These are phyloP conservation scores for Chaetomium globosum DNA, from an alignment of 2,329 filamentous ascomycete genomes.

Conservation along the genomic window DNA sequence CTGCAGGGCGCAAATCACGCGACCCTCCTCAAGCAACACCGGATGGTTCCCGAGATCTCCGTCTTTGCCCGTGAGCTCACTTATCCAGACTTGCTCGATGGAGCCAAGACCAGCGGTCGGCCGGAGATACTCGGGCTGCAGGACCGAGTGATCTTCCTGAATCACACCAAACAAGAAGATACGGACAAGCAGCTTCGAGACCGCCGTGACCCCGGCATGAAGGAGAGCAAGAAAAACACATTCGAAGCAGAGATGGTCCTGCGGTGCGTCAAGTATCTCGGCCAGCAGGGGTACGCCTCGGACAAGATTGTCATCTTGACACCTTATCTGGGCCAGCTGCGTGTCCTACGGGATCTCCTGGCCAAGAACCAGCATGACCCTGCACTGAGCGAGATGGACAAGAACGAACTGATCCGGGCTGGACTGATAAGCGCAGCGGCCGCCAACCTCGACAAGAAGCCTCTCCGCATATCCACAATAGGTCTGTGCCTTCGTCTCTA, in stretches of 20 bases:
- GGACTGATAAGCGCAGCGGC: constrained; percentile 61
- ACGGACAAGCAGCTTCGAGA: constrained; percentile 50
- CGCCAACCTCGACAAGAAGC: constrained; percentile 54
- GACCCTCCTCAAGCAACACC: constrained; percentile 59
- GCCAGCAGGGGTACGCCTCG: constrained; percentile 70
- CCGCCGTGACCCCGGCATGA: constrained; percentile 51
- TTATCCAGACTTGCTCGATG: constrained; percentile 61
- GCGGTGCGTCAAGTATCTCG: constrained; percentile 66
- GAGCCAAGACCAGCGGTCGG: constrained; percentile 52
- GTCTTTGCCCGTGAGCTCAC: constrained; percentile 58
- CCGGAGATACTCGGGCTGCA: constrained; percentile 58
- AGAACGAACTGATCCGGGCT: constrained; percentile 61
- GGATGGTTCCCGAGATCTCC: constrained; percentile 68
- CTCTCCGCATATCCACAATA: constrained; percentile 67
- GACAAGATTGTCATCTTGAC: constrained; percentile 69
- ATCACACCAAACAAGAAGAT: constrained; percentile 61
- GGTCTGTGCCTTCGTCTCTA: constrained; percentile 49
- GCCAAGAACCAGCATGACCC: constrained; percentile 60
- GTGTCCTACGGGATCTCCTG: constrained; percentile 57
- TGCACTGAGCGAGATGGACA: constrained; percentile 69
- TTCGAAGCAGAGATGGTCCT: constrained; percentile 70
- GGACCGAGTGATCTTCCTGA: constrained; percentile 65
- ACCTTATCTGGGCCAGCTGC: constrained; percentile 71
- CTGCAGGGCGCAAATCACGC: constrained; percentile 33
- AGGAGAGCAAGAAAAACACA: constrained; percentile 61